These are phyloP conservation scores for Coemansia pectinata DNA, from an alignment of 192 early-diverging fungal species.

Conservation along the genomic window DNA sequence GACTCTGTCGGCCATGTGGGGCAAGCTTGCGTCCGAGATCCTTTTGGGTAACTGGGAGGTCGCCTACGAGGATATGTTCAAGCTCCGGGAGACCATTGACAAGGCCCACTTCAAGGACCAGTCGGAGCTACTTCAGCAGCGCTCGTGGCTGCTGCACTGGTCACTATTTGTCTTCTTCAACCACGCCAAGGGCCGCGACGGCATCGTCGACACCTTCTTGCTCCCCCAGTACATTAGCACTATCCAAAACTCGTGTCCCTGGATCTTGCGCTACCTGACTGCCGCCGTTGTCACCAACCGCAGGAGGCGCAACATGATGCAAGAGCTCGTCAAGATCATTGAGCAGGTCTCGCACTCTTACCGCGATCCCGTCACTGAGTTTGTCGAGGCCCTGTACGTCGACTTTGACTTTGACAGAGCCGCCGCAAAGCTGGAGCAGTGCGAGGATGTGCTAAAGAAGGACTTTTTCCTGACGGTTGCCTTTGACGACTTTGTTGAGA, in stretches of 20 bases:
- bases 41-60: constrained; percentile 92
- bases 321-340: constrained; percentile 87
- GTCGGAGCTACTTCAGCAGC: constrained; percentile 89
- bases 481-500: constrained; percentile 93
- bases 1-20: constrained; percentile 89
- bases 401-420: constrained; percentile 95
- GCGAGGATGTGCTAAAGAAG: constrained; percentile 80
- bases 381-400: constrained; percentile 88
- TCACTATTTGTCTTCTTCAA: constrained; percentile 98
- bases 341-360: constrained; percentile 85
- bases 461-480: constrained; percentile 91
- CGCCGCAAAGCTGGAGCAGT: constrained; percentile 82
- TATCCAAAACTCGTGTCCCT: constrained; percentile 95
- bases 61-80: constrained; percentile 86
- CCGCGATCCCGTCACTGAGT: constrained; percentile 91
- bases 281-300: constrained; percentile 91
- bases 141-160: constrained; percentile 95
- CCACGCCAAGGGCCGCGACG: constrained; percentile 95
- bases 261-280: constrained; percentile 94
- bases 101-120: constrained; percentile 73
- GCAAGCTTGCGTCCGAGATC: constrained; percentile 95
- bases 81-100: constrained; percentile 86
- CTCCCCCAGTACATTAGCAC: constrained; percentile 93
- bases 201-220: constrained; percentile 91
- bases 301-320: constrained; percentile 78